Conservation (phyloP, 192 early-diverging fungal genomes). For the Backusella luteola region DNA sequence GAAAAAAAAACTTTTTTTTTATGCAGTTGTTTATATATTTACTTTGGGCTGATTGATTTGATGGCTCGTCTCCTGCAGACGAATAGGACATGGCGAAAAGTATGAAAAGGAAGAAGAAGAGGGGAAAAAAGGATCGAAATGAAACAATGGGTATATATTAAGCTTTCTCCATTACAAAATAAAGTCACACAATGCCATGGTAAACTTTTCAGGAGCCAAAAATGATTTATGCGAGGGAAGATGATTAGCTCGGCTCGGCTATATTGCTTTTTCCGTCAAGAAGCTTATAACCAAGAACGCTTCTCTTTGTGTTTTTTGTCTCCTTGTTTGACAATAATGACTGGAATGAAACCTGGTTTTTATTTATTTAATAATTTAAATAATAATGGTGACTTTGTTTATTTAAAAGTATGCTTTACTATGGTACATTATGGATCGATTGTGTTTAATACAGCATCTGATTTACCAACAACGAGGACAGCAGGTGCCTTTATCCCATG, state of each 20-base stretch:
- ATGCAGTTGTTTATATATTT: not conserved
- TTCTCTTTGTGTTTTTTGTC: not conserved
- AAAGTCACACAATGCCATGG: not conserved
- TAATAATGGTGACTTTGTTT: not conserved
- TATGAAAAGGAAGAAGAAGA: not conserved
- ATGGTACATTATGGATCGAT: not conserved
- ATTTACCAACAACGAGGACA: constrained; percentile 73
- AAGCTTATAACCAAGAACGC: not conserved
- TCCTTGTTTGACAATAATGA: not conserved
- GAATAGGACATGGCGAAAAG: not conserved
- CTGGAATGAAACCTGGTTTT: not conserved
- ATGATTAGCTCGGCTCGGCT: not conserved
- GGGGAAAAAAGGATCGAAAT: not conserved
- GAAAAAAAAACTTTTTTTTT: not conserved
- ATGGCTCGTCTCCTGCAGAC: not conserved
- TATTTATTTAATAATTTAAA: not conserved
- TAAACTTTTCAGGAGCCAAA: not conserved
- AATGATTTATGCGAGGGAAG: not conserved
- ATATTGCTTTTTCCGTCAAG: not conserved
- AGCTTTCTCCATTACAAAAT: not conserved
- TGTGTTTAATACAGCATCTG: constrained; percentile 5
- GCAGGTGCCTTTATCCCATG: constrained; percentile 71
- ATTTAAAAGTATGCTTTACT: not conserved
- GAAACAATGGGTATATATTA: not conserved
- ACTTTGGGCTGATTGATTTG: not conserved